Evolutionary conservation across 441 rosid genomes (phyloP), one percentile per base, ranked within the genome.

Genomic region (Erodium texanum): DNA sequence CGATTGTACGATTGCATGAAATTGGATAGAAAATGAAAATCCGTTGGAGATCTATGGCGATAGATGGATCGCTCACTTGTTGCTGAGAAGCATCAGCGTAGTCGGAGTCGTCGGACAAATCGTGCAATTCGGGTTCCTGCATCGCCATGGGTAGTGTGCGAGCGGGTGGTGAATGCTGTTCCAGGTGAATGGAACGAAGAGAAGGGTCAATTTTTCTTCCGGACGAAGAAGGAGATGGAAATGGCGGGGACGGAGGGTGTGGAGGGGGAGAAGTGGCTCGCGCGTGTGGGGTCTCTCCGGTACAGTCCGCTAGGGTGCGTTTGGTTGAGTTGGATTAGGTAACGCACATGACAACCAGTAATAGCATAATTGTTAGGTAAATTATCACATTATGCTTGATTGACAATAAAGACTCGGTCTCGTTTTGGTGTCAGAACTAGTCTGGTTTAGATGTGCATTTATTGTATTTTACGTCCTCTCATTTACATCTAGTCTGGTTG

Each of bases 31-130:
- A 27, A 27, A 1, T 27, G 29, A 27, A 27, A 27, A 27, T 4
- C 29, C 2, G 29, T 1, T 27, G 15, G 29, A 50, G 23, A 24
- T 22, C 11, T 19, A 36, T 20, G 34, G 72, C 29, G 1, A 27
- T 27, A 27, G 29, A 27, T 1, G 29, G 29, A 62, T 10, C 56
- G 70, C 75, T 70, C 80, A 90, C 98, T 74, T 92, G 93, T 27
- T 81, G 90, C 54, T 82, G 78, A 27, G 99, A 92, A 7, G 95
- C 98, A 2, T 93, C 98, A 1, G 97, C 98, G 84, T 90, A 95
- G 78, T 95, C 98, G 62, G 98, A 88, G 80, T 95, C 99, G 84
- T 95, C 99, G 3, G 98, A 89, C 68, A 95, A 84, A 77, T 95
- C 99, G 65, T 86, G 85, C 64, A 83, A 80, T 70, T 92, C 99